Evolutionary conservation across 192 early-diverging fungal genomes (phyloP), one percentile per base, ranked within the genome.

Genomic region (Dimargaris verticillata): DNA sequence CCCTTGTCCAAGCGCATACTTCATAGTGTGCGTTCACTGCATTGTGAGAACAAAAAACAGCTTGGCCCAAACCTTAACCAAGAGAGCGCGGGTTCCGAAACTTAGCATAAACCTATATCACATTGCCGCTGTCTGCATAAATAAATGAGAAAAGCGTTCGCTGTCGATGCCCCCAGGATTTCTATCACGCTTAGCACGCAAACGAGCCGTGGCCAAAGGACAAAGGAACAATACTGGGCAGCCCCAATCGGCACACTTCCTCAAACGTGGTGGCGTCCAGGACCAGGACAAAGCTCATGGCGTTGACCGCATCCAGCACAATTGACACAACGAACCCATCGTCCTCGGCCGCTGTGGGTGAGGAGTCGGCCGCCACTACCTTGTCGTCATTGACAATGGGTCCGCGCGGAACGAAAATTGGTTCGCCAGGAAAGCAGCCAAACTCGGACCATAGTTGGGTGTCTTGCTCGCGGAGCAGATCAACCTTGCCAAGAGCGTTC

Each of bases 361-460:
- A n/a, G 45, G 17, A 9, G 10, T 42, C 60, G 1, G 25, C 15
- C 22, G 11, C 4, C 11, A 24, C 54, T 1, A 4, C 11, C 54
- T 38, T 57, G 33, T 42, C 22, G 4, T 12, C 3, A 11, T 2
- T 44, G 54, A 3, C 17, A 24, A 20, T 24, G 22, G 54, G 64
- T 64, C 66, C 33, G 38, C 62, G 73, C 45, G 87, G 82, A 28
- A 92, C 80, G 76, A 89, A 92, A 18, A 85, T 64, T 0, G 89
- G 81, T 70, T 92, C 86, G 11, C 84, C 83, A 28, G 89, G 86
- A 61, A 79, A 87, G 67, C 83, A 85, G 64, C 84, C 71, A 50
- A 75, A 76, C 65, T 84, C 73, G 48, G 72, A 62, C 74, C 74
- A 75, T 5, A 68, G 53, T 51, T 66, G 68, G 58, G 45, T 28